phyloP scores from a whole-genome alignment of 306 rosid species.

The Hippophae gyantsensis region DNA sequence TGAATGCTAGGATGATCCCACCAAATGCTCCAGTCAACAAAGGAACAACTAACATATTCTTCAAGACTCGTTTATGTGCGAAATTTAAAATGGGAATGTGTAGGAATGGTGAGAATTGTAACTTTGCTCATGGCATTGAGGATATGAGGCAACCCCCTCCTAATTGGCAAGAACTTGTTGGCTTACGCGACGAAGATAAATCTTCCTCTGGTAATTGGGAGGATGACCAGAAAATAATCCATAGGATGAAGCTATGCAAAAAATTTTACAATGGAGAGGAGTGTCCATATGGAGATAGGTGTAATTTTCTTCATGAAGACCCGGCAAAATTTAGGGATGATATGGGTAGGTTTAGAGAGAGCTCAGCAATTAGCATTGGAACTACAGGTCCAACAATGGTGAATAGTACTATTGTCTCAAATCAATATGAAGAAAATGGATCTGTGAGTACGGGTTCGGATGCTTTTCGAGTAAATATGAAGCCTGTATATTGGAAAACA shows the following conservation, averaged over 20 bases:
- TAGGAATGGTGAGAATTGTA: conserved; percentile 76
- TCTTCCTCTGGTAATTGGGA: conserved; percentile 44
- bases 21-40: conserved; percentile 36
- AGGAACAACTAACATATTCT: conserved; percentile 60
- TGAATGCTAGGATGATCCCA: conserved; percentile 28
- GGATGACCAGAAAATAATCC: conserved; percentile 80
- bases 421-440: conserved; percentile 35
- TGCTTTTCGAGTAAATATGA: conserved; percentile 23
- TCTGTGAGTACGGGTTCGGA: conserved; percentile 25
- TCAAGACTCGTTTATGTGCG: conserved; percentile 78
- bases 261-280: conserved; percentile 83
- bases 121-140: conserved; percentile 85
- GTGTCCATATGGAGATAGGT: conserved; percentile 87
- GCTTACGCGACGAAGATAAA: conserved; percentile 40
- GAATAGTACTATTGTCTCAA: conserved; percentile 10
- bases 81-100: conserved; percentile 61
- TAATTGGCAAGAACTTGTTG: conserved; percentile 91
- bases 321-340: conserved; percentile 78
- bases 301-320: conserved; percentile 87
- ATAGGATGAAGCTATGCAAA: conserved; percentile 89
- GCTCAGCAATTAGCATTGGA: conserved; percentile 64
- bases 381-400: conserved; percentile 41
- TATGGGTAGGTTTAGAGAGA: conserved; percentile 54
- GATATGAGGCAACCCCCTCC: conserved; percentile 86
- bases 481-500: conserved; percentile 65